Conservation (phyloP, 2,329 filamentous ascomycete genomes). For the Hyphodiscus sp. region DNA sequence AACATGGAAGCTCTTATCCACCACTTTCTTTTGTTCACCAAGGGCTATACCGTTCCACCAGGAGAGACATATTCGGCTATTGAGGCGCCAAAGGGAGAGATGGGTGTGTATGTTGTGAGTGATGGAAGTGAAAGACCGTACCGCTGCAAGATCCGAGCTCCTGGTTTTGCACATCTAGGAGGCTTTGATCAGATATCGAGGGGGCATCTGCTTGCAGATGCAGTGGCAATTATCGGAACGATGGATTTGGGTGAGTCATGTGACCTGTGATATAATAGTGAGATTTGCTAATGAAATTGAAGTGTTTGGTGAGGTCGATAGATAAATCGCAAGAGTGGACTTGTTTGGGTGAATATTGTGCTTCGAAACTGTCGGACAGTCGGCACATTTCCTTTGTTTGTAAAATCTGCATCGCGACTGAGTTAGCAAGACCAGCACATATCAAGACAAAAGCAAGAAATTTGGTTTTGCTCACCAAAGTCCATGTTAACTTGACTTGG, state of each 20-base stretch:
- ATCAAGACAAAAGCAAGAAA: not conserved
- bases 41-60: constrained; percentile 94
- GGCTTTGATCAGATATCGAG: constrained; percentile 91
- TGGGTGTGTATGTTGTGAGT: constrained; percentile 95
- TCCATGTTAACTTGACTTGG: not conserved
- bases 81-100: constrained; percentile 99
- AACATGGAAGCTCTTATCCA: constrained; percentile 99
- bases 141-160: constrained; percentile 93
- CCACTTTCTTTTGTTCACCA: constrained; percentile 98
- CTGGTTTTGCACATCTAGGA: constrained; percentile 89
- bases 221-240: constrained; percentile 88
- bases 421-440: constrained; percentile 23
- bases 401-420: constrained; percentile 14
- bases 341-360: constrained; percentile 10
- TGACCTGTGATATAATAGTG: constrained; percentile 6
- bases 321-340: constrained; percentile 31
- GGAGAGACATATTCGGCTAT: constrained; percentile 98
- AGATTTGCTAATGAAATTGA: constrained; percentile 16
- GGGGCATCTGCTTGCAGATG: constrained; percentile 91
- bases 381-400: constrained; percentile 16
- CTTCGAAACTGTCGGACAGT: constrained; percentile 13
- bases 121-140: constrained; percentile 96
- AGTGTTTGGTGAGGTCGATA: constrained; percentile 42
- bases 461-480: not conserved
- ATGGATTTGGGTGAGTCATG: constrained; percentile 70